Conservation (phyloP, 2,329 filamentous ascomycete genomes). For the Fusarium odoratissimum region DNA sequence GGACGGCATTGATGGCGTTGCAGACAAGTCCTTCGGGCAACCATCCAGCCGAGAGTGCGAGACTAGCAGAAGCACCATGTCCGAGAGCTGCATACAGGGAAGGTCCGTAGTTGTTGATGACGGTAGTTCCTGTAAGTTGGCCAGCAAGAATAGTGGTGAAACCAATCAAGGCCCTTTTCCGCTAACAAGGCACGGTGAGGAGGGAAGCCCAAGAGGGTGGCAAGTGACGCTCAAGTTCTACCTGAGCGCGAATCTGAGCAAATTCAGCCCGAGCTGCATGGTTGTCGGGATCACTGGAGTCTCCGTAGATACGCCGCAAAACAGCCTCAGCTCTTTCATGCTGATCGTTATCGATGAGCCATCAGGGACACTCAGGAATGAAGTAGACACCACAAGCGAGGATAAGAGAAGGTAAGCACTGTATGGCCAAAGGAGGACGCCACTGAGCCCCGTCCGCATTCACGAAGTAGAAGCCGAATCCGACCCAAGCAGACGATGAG, state of each 20-base stretch:
- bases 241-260: neutral
- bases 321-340: neutral
- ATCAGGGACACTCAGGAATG: neutral
- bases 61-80: neutral
- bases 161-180: neutral
- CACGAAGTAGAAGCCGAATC: neutral
- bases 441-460: neutral
- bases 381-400: neutral
- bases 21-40: slow-evolving; percentile 1
- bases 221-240: neutral
- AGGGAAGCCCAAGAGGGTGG: neutral
- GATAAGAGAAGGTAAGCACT: neutral
- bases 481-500: neutral
- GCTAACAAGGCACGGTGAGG: neutral
- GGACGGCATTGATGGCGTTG: neutral
- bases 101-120: neutral
- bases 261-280: neutral
- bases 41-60: neutral
- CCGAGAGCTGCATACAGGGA: neutral
- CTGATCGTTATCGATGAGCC: neutral
- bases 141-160: neutral
- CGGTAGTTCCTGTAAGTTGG: neutral
- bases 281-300: neutral
- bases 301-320: neutral
- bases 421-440: neutral